A percentile compares a stretch with the other conserved stretches of the same genome.
phyloP scores from a whole-genome alignment of 805 yeast genomes.

The Lipomyces yamanashiensis region DNA sequence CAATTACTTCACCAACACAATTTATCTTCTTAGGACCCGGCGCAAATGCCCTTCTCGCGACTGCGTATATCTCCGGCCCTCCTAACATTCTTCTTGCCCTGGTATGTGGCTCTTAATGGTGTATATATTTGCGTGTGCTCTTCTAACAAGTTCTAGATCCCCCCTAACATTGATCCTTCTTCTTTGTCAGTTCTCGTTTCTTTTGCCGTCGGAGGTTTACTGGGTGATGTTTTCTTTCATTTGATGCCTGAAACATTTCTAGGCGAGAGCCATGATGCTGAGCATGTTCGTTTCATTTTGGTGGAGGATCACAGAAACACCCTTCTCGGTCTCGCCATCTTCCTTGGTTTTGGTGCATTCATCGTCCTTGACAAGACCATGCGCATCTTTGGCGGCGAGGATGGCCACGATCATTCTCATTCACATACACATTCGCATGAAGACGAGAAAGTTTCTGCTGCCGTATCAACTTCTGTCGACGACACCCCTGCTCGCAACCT shows the following conservation, averaged over 20 bases:
- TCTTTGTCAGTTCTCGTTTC: conserved; percentile 61
- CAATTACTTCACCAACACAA: background rate
- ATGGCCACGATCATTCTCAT: conserved; percentile 52
- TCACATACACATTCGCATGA: conserved; percentile 36
- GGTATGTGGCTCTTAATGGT: conserved; percentile 10
- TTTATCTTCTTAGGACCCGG: conserved; percentile 55
- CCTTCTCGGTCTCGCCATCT: conserved; percentile 58
- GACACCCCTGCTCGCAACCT: conserved; percentile 20
- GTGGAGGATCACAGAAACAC: conserved; percentile 58
- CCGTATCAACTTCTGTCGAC: conserved; percentile 15
- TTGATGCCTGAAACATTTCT: conserved; percentile 69
- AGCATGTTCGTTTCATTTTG: conserved; percentile 50
- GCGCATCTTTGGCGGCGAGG: conserved; percentile 50
- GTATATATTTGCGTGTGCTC: background rate
- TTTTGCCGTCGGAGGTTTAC: conserved; percentile 75
- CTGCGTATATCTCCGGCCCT: conserved; percentile 65
- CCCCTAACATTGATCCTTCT: conserved; percentile 58
- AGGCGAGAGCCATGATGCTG: conserved; percentile 54
- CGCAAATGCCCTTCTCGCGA: conserved; percentile 65
- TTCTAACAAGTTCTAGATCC: conserved; percentile 45
- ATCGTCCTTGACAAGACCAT: conserved; percentile 65
- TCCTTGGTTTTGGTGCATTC: conserved; percentile 63
- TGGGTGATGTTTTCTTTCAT: conserved; percentile 77
- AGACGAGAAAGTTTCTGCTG: conserved; percentile 11
- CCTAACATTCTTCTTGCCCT: conserved; percentile 62